Evolutionary conservation across 1,284 basidiomycete genomes (phyloP), one percentile per base, ranked within the genome.

Genomic region (Austroboletus niveus): DNA sequence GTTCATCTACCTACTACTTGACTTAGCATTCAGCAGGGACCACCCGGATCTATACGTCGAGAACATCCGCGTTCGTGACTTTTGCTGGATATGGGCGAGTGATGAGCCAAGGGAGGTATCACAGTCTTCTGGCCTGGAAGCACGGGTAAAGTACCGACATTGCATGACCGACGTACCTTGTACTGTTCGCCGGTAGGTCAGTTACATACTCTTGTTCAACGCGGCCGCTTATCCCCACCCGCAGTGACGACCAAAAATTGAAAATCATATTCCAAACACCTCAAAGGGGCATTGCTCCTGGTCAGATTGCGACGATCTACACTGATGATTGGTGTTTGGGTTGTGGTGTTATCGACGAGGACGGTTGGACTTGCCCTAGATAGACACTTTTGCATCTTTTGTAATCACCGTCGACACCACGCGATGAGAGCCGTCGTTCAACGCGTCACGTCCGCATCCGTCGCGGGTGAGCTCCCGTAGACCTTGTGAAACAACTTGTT

Each of bases 301-400:
- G 94, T 2, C 94, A 97, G 68, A 79, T 89, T 30, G 85, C 85
- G 8, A 85, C 80, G 0, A 56, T 96, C 7, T 96, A 85, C 73
- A 77, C 84, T 53, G 81, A 73, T 2, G 79, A 86, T 49, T 87
- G 86, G 83, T 94, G 92, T 70, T 74, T 96, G 24, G 94, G 94
- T 3, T 91, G 88, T 63, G 94, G 91, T 17, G 71, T 78, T 11
- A 92, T 95, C 49, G 61, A 55, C 10, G 49, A 54, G 46, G 51
- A 39, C 15, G 22, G 56, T 51, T 44, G 45, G 51, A 60, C 48
- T 49, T 51, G 58, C 38, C 9, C 14, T 20, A 9, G n/a, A 11
- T 10, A 20, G 12, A 38, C 30, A 14, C 29, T 8, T 51, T 5
- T 45, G 27, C 10, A 4, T 1, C 15, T 43, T 41, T 32, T 43